Conservation (phyloP, 257 asterid genomes). For the Paulownia fortunei region DNA sequence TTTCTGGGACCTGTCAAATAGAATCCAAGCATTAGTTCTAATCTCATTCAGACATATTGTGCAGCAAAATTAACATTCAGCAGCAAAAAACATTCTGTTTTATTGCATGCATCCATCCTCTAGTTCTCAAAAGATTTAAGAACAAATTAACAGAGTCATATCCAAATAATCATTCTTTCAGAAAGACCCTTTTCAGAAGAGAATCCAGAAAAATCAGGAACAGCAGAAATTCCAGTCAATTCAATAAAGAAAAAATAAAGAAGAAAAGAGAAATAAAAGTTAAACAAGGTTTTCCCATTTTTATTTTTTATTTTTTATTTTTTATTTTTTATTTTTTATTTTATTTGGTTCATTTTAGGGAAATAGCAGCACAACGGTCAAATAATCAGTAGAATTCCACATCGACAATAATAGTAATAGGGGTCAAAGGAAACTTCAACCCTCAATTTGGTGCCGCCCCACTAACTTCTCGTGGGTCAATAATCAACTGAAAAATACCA, state of each 20-base stretch:
- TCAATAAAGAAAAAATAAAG: background rate
- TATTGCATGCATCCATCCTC: no score
- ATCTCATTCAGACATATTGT: no score
- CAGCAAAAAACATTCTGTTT: no score
- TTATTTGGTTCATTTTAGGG: background rate
- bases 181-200: background rate
- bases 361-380: slow-evolving; percentile 50
- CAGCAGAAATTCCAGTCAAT: no score
- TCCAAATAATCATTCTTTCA: background rate
- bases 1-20: slow-evolving; percentile 73
- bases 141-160: background rate
- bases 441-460: slow-evolving; percentile 46
- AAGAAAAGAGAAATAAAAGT: background rate
- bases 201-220: background rate
- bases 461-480: slow-evolving; percentile 36
- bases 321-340: background rate
- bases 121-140: no score
- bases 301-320: background rate
- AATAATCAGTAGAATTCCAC: slow-evolving; percentile 43
- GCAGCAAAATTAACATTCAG: no score
- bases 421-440: slow-evolving; percentile 47
- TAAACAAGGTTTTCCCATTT: no score
- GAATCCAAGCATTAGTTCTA: background rate
- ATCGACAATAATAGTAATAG: slow-evolving; percentile 20
- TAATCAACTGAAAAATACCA: slow-evolving; percentile 30